Evolutionary conservation across 495 filamentous ascomycete species (phyloP).

Genomic region (Penicillium tannophilum): DNA sequence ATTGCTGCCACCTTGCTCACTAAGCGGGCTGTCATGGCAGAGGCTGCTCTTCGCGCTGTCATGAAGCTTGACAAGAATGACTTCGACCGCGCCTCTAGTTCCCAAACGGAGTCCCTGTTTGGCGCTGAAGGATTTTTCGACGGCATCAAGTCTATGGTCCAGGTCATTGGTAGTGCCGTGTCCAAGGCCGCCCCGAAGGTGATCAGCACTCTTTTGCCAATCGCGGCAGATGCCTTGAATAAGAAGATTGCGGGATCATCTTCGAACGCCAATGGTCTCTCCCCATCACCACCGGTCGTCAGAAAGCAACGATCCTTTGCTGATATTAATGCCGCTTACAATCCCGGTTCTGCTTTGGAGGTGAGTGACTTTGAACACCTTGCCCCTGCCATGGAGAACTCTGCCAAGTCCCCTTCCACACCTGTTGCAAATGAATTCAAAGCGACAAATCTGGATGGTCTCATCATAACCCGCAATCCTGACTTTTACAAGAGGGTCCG

Average conservation of each 20-base stretch:
- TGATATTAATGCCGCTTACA: not conserved
- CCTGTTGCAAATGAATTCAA: not conserved
- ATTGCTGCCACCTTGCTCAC: not conserved
- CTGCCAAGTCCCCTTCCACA: not conserved
- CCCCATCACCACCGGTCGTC: not conserved
- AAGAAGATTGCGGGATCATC: not conserved
- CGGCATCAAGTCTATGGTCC: slow-evolving; percentile 1
- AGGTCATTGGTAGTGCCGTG: not conserved
- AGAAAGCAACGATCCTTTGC: not conserved
- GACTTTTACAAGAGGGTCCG: not conserved
- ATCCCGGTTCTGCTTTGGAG: not conserved
- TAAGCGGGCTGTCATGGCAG: not conserved
- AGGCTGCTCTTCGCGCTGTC: not conserved
- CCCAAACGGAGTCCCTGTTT: not conserved
- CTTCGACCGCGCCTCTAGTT: not conserved
- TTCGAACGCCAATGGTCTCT: not conserved
- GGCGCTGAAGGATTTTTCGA: slow-evolving; percentile 1
- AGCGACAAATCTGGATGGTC: not conserved
- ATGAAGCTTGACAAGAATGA: slow-evolving; percentile 1
- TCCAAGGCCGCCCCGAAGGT: slow-evolving; percentile 1
- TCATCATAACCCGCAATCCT: not conserved
- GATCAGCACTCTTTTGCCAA: not conserved
- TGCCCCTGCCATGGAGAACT: not conserved
- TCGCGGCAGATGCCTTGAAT: slow-evolving; percentile 1
- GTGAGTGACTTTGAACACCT: not conserved